Evolutionary conservation across 2,329 filamentous ascomycete genomes (phyloP), one percentile per base, ranked within the genome.

Genomic region (Tolypocladium amazonense): DNA sequence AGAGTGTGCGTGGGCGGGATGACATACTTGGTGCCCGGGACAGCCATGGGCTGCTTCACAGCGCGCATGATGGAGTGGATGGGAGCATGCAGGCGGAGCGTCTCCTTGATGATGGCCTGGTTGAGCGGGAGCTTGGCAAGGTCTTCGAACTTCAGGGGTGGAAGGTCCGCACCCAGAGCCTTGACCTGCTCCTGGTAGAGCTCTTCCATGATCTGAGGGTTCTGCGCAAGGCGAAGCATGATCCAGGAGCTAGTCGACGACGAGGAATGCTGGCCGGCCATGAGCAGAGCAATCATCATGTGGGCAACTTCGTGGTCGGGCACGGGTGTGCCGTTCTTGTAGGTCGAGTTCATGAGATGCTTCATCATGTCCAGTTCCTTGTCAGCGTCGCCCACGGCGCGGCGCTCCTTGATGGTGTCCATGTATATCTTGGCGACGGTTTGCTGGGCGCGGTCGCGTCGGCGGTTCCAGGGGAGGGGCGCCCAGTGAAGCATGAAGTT

Each of bases 21-120:
- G 60, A 90, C 85, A 70, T 88, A 96, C 66, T 88, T 88, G 50
- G 90, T 95, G 64, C 89, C 89, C 37, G 91, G 86, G 33, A 96
- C 83, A 14, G 86, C 82, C 83, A 97, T 90, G 61, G 92, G 91
- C 65, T 85, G 84, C 78, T 93, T 96, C 73, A 96, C 93, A 67
- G 90, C 89, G 68, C 92, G 90, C 81, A 97, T 85, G 70, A 97
- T 96, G 57, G 90, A 94, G 81, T 97, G 92, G 69, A 97, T 97
- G 1, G 92, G 92, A 1, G 92, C 89, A 73, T 97, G 90, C 20
- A 97, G 80, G 63, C 92, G 89, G 45, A 97, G 87, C 3, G 92
- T 96, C 76, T 97, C 92, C 78, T 93, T 94, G 76, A 97, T 83
- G 64, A 95, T 87, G 67, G 90, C 88, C 67, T 87, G 81, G 78